Percentiles rank a stretch among this genome's conserved stretches.
Evolutionary conservation across 129 eudicot species (phyloP).

Genomic region (Lactuca sativa): DNA sequence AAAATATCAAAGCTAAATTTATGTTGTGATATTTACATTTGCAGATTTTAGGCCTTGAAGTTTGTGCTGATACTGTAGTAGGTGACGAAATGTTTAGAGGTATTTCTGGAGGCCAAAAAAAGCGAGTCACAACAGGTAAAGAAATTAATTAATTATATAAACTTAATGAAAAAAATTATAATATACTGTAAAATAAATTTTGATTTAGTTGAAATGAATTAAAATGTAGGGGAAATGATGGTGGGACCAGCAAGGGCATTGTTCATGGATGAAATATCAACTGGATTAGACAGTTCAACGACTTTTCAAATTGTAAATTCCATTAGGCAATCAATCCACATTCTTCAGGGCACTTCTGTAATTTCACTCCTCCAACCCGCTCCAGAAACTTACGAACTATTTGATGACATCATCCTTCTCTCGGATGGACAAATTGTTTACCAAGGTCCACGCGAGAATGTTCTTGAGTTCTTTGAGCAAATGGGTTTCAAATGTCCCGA

Average conservation of each 20-base stretch:
- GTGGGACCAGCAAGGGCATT: slow-evolving; percentile 84
- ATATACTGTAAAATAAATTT: not conserved
- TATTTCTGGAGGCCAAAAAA: slow-evolving; percentile 79
- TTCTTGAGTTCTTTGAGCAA: slow-evolving; percentile 59
- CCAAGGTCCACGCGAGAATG: slow-evolving; percentile 73
- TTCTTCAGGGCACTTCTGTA: slow-evolving; percentile 62
- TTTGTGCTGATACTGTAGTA: slow-evolving; percentile 68
- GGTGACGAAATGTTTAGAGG: slow-evolving; percentile 80
- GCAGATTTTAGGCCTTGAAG: slow-evolving; percentile 77
- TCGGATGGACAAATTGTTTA: slow-evolving; percentile 75
- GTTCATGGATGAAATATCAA: slow-evolving; percentile 85
- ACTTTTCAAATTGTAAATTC: slow-evolving; percentile 75
- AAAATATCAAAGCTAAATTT: slow-evolving; percentile 1
- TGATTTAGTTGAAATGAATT: not conserved
- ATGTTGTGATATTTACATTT: slow-evolving; percentile 6
- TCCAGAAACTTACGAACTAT: slow-evolving; percentile 73
- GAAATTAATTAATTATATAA: not conserved
- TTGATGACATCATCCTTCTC: slow-evolving; percentile 71
- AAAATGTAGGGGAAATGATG: slow-evolving; percentile 67
- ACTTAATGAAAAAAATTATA: not conserved
- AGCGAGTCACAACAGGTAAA: slow-evolving; percentile 72
- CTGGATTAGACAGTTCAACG: slow-evolving; percentile 80
- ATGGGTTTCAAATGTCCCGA: slow-evolving; percentile 81
- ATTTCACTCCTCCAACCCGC: slow-evolving; percentile 84
- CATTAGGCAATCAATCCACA: slow-evolving; percentile 62